phyloP scores from a whole-genome alignment of 2,329 filamentous ascomycete genomes.

The Fonsecaea nubica region DNA sequence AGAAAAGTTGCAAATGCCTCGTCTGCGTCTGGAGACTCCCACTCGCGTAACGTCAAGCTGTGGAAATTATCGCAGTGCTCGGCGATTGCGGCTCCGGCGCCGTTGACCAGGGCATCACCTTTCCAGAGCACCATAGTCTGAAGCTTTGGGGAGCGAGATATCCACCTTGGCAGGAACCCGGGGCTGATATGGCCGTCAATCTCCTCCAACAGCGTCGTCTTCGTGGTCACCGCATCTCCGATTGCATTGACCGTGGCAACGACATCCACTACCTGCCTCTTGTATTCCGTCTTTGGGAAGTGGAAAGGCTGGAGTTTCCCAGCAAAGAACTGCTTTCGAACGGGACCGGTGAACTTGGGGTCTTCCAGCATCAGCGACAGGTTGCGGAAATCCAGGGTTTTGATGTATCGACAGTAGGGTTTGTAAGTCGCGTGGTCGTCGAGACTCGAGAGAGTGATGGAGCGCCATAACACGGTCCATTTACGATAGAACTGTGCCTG shows the following conservation, averaged over 20 bases:
- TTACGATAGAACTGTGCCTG: slow-evolving; percentile 59
- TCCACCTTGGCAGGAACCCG: slow-evolving; percentile 59
- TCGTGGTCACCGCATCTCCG: slow-evolving; percentile 52
- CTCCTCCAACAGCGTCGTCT: slow-evolving; percentile 62
- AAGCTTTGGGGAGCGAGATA: slow-evolving; percentile 64
- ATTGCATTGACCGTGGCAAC: slow-evolving; percentile 49
- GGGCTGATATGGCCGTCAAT: slow-evolving; percentile 58
- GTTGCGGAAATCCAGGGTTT: slow-evolving; percentile 67
- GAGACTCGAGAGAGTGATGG: slow-evolving; percentile 70
- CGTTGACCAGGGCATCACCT: slow-evolving; percentile 64
- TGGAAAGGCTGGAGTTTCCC: slow-evolving; percentile 48
- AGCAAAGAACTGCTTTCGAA: slow-evolving; percentile 63
- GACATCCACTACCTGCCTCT: slow-evolving; percentile 33
- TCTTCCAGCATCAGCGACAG: slow-evolving; percentile 66
- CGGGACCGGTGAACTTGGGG: slow-evolving; percentile 63
- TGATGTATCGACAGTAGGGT: slow-evolving; percentile 73
- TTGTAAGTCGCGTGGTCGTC: slow-evolving; percentile 62
- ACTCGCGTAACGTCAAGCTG: slow-evolving; percentile 64
- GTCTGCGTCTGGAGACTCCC: slow-evolving; percentile 59
- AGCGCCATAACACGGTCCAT: slow-evolving; percentile 71
- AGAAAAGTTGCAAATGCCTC: slow-evolving; percentile 66
- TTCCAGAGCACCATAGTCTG: slow-evolving; percentile 66
- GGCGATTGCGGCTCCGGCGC: slow-evolving; percentile 61
- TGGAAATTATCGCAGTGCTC: slow-evolving; percentile 67
- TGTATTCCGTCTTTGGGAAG: slow-evolving; percentile 34